Percentiles rank a stretch among this genome's conserved stretches.
Evolutionary conservation across 306 rosid genomes (phyloP).

Genomic region (Lotus japonicus): DNA sequence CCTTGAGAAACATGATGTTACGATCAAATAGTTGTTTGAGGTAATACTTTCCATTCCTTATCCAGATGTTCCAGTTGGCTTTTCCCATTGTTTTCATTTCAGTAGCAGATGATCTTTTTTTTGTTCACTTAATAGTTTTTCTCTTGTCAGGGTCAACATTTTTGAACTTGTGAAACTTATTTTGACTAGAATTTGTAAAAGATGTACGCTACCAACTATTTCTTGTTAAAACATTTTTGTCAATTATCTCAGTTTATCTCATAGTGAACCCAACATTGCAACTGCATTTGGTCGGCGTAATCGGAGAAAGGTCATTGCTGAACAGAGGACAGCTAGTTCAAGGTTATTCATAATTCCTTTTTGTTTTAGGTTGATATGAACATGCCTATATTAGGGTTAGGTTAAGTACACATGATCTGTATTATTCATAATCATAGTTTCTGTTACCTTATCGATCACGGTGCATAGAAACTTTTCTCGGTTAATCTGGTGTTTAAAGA

Average conservation of each 20-base stretch:
- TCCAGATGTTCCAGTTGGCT: not conserved
- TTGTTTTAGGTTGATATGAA: conserved; percentile 21
- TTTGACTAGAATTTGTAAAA: conserved; percentile 28
- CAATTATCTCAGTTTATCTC: conserved; percentile 81
- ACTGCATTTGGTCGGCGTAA: conserved; percentile 93
- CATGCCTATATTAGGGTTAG: conserved; percentile 14
- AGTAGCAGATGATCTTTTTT: not conserved
- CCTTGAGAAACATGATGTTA: conserved; percentile 75
- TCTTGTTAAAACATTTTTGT: conserved; percentile 40
- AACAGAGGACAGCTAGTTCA: conserved; percentile 99
- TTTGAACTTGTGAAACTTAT: conserved; percentile 17
- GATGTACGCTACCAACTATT: conserved; percentile 29
- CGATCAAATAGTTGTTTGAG: conserved; percentile 57
- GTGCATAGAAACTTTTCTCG: conserved; percentile 2
- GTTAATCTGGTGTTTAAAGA: not conserved
- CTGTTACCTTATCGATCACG: not conserved
- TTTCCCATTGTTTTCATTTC: conserved; percentile 17
- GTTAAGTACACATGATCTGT: conserved; percentile 8
- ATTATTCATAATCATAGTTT: conserved; percentile 17
- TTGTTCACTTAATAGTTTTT: not conserved
- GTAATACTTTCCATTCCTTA: conserved; percentile 30
- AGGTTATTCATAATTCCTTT: conserved; percentile 57
- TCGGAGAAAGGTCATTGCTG: conserved; percentile 93
- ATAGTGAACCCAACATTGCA: conserved; percentile 99
- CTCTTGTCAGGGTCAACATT: conserved; percentile 12